Evolutionary conservation across 306 rosid species (phyloP).

Genomic region (Ormosia emarginata): DNA sequence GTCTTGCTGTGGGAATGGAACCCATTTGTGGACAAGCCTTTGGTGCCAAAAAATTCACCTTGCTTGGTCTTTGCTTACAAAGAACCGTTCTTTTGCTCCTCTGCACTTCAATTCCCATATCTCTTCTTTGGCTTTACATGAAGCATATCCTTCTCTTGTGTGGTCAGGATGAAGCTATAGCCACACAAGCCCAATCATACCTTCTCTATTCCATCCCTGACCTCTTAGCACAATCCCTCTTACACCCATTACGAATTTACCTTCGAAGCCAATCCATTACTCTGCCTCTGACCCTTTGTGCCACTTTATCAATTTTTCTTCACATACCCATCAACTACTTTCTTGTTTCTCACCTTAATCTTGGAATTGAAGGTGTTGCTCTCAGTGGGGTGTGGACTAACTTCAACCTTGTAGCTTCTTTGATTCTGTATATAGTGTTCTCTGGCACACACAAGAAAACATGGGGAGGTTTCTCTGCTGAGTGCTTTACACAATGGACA

Average conservation of each 20-base stretch:
- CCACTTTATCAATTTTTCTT: slow-evolving; percentile 61
- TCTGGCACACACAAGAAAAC: slow-evolving; percentile 62
- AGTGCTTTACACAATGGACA: slow-evolving; percentile 70
- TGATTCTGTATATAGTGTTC: slow-evolving; percentile 54
- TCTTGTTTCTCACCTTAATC: slow-evolving; percentile 51
- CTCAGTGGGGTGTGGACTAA: slow-evolving; percentile 70
- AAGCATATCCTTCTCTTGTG: slow-evolving; percentile 62
- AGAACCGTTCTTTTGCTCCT: slow-evolving; percentile 61
- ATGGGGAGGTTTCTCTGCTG: slow-evolving; percentile 75
- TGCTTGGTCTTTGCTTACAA: slow-evolving; percentile 76
- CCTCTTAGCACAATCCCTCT: slow-evolving; percentile 68
- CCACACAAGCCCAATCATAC: slow-evolving; percentile 65
- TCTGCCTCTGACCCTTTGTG: slow-evolving; percentile 82
- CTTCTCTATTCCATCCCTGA: slow-evolving; percentile 86
- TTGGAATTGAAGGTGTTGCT: slow-evolving; percentile 82
- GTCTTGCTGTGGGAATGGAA: slow-evolving; percentile 89
- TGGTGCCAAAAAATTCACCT: slow-evolving; percentile 64
- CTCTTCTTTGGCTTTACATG: slow-evolving; percentile 80
- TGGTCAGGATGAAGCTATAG: slow-evolving; percentile 71
- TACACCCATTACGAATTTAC: slow-evolving; percentile 87
- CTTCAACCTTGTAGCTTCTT: slow-evolving; percentile 65
- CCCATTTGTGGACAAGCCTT: slow-evolving; percentile 91
- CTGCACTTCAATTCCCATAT: slow-evolving; percentile 61
- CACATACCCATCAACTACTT: slow-evolving; percentile 83
- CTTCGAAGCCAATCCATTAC: slow-evolving; percentile 81